Evolutionary conservation across 352 stramenopile genomes (phyloP).

Genomic region (Globisporangium solare): DNA sequence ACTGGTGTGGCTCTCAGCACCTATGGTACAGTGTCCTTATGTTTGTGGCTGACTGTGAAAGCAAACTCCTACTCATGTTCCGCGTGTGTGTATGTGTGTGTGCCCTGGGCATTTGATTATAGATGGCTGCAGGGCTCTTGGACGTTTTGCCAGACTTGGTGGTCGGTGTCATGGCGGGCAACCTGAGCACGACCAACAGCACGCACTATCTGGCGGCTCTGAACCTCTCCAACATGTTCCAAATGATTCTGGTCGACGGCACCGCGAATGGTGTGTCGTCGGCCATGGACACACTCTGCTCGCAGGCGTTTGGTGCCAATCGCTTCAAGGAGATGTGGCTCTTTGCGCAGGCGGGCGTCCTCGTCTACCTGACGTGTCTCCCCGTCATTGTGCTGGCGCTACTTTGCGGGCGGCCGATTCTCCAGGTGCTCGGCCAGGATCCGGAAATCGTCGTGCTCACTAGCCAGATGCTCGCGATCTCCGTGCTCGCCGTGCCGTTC

Average conservation of each 20-base stretch:
- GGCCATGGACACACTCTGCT: slow-evolving; percentile 33
- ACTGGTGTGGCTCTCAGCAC: slow-evolving; percentile 11
- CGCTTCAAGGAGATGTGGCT: slow-evolving; percentile 35
- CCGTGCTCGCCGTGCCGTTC: slow-evolving; percentile 20
- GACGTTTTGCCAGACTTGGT: slow-evolving; percentile 33
- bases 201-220: slow-evolving; percentile 32
- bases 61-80: no score
- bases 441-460: slow-evolving; percentile 20
- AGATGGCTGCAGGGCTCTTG: slow-evolving; percentile 29
- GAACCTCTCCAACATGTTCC: slow-evolving; percentile 16
- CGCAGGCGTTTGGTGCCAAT: slow-evolving; percentile 31
- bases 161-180: slow-evolving; percentile 32
- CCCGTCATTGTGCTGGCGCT: slow-evolving; percentile 13
- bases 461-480: slow-evolving; percentile 18
- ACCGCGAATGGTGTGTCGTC: slow-evolving; percentile 22
- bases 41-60: no score
- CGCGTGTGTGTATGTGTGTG: no score
- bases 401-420: slow-evolving; percentile 19
- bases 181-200: slow-evolving; percentile 23
- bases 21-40: slow-evolving; percentile 12
- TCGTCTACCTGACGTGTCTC: slow-evolving; percentile 16
- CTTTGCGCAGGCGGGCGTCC: slow-evolving; percentile 29
- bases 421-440: slow-evolving; percentile 31
- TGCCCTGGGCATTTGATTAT: neutral
- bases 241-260: slow-evolving; percentile 14